Evolutionary conservation across 768 basidiomycete species (phyloP).

Genomic region (Boletales sp.): DNA sequence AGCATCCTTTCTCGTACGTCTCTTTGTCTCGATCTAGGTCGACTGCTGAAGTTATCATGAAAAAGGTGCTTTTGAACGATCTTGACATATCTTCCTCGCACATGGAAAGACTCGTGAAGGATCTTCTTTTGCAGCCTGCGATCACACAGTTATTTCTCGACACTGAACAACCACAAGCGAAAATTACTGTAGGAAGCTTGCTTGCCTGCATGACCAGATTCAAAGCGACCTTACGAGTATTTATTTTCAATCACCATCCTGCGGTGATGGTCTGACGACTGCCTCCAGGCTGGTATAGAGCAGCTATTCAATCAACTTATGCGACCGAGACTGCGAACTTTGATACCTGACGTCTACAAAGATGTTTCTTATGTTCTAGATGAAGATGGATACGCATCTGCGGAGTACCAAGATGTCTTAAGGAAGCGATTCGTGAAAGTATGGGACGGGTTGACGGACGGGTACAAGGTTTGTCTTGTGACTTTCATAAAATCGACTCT

Average conservation of each 20-base stretch:
- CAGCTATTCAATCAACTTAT: conserved; percentile 94
- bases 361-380: conserved; percentile 87
- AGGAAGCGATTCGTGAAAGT: conserved; percentile 86
- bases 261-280: conserved; percentile 1
- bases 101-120: conserved; percentile 75
- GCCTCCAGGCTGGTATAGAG: conserved; percentile 71
- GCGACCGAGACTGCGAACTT: conserved; percentile 78
- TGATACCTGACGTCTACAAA: conserved; percentile 86
- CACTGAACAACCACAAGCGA: conserved; percentile 50
- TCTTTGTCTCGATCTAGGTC: background rate
- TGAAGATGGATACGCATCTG: conserved; percentile 78
- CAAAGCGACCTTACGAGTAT: conserved; percentile 69
- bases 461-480: conserved; percentile 65
- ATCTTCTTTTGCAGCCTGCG: conserved; percentile 50
- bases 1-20: conserved; percentile 75
- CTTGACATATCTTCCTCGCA: conserved; percentile 90
- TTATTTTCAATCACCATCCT: conserved; percentile 11
- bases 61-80: conserved; percentile 86
- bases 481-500: background rate
- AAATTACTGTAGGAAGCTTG: conserved; percentile 46
- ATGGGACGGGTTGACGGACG: conserved; percentile 85
- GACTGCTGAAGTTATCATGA: background rate
- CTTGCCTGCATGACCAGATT: conserved; percentile 59
- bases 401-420: conserved; percentile 83
- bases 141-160: conserved; percentile 69